These are phyloP conservation scores for Clarireedia hainanense DNA, from an alignment of 2,329 filamentous ascomycete genomes.

Conservation along the genomic window DNA sequence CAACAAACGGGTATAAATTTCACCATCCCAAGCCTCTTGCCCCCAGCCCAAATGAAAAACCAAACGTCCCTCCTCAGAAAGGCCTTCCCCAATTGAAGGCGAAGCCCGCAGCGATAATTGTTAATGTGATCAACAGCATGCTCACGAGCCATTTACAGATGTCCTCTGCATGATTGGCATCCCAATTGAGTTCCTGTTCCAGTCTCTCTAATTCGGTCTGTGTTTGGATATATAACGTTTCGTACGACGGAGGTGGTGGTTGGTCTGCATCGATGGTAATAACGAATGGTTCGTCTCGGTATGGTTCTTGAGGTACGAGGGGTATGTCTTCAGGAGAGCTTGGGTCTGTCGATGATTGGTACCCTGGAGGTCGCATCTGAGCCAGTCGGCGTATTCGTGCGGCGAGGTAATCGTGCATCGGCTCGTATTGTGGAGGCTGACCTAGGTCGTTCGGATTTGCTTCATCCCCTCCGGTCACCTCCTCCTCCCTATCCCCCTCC, in stretches of 20 bases:
- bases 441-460: background rate
- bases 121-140: constrained; percentile 25
- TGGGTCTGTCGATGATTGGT: background rate
- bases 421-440: constrained; percentile 23
- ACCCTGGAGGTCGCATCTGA: constrained; percentile 1
- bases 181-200: constrained; percentile 15
- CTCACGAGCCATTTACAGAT: constrained; percentile 26
- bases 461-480: background rate
- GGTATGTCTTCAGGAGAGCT: constrained; percentile 2
- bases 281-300: constrained; percentile 24
- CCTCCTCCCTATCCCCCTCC: background rate
- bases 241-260: constrained; percentile 22
- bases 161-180: constrained; percentile 19
- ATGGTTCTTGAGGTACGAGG: constrained; percentile 16
- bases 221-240: constrained; percentile 16
- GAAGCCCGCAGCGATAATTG: constrained; percentile 22
- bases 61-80: background rate
- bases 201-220: constrained; percentile 17
- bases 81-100: constrained; percentile 25
- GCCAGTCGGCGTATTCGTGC: constrained; percentile 12
- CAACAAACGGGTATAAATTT: constrained; percentile 3
- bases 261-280: constrained; percentile 18
- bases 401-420: constrained; percentile 26
- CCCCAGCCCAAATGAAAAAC: background rate
- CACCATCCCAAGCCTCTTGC: background rate